A percentile compares a stretch with the other conserved stretches of the same genome.
Conservation (phyloP, 352 stramenopile genomes). For the Pilasporangium apinafurcum region DNA sequence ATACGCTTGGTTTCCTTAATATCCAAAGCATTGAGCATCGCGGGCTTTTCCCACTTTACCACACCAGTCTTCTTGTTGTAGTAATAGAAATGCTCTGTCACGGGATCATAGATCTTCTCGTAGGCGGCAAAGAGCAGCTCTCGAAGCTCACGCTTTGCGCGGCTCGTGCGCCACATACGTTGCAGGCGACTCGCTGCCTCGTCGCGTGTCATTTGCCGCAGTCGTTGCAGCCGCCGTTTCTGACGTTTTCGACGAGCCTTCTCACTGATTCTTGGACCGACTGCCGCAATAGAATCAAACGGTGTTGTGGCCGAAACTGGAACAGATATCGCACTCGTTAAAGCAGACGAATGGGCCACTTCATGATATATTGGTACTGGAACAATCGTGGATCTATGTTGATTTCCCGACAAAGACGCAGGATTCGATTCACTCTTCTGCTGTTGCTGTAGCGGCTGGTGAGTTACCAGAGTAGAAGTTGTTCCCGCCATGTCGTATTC, state of each 20-base stretch:
- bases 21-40: constrained; percentile 33
- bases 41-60: constrained; percentile 61
- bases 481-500: too few species aligned
- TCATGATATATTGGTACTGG: too few species aligned
- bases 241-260: constrained; percentile 52
- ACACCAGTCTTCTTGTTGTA: constrained; percentile 66
- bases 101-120: constrained; percentile 70
- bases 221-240: constrained; percentile 50
- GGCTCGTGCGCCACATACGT: constrained; percentile 29
- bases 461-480: too few species aligned
- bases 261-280: constrained; percentile 32
- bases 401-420: too few species aligned
- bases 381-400: too few species aligned
- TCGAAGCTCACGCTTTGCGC: constrained; percentile 30
- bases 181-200: constrained; percentile 54
- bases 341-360: too few species aligned
- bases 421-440: too few species aligned
- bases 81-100: constrained; percentile 63
- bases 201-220: constrained; percentile 45
- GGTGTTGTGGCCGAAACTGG: background rate
- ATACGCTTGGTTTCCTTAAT: constrained; percentile 28
- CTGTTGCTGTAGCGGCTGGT: too few species aligned
- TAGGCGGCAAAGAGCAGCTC: constrained; percentile 43
- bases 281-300: background rate
- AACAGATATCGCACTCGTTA: too few species aligned